Evolutionary conservation across 805 yeast genomes (phyloP).

Genomic region (Ogataea chonburiensis): DNA sequence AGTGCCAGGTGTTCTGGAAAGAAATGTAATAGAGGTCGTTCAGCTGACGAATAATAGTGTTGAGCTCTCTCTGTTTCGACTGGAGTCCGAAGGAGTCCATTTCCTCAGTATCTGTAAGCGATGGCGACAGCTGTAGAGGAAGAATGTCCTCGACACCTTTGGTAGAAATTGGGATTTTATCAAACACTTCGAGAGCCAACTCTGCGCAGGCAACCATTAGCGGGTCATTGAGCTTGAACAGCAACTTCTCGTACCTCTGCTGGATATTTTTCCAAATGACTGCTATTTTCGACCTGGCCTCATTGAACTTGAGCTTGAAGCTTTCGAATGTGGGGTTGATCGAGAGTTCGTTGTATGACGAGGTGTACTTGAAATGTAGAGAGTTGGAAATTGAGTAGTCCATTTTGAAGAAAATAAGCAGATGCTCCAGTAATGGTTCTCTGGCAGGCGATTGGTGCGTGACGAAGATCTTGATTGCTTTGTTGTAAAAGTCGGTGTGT

Average conservation of each 20-base stretch:
- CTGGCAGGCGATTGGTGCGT: slow-evolving; percentile 70
- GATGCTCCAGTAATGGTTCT: slow-evolving; percentile 66
- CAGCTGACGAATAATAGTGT: slow-evolving; percentile 44
- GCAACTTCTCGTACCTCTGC: slow-evolving; percentile 44
- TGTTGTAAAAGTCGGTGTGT: slow-evolving; percentile 28
- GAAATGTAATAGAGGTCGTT: slow-evolving; percentile 64
- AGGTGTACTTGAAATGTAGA: slow-evolving; percentile 66
- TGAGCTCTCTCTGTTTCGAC: slow-evolving; percentile 39
- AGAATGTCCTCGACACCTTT: slow-evolving; percentile 35
- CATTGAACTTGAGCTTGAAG: slow-evolving; percentile 60
- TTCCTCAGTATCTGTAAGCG: slow-evolving; percentile 35
- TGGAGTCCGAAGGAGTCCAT: slow-evolving; percentile 42
- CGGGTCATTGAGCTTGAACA: slow-evolving; percentile 41
- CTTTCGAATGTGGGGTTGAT: slow-evolving; percentile 62
- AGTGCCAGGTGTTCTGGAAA: slow-evolving; percentile 75
- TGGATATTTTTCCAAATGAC: slow-evolving; percentile 63
- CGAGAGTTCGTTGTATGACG: slow-evolving; percentile 66
- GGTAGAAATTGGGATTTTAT: slow-evolving; percentile 54
- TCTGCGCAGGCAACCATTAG: slow-evolving; percentile 47
- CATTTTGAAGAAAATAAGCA: slow-evolving; percentile 63
- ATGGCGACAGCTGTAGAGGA: slow-evolving; percentile 28
- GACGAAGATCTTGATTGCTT: slow-evolving; percentile 58
- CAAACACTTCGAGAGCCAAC: slow-evolving; percentile 59
- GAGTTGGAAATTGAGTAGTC: slow-evolving; percentile 76
- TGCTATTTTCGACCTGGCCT: slow-evolving; percentile 59